Conservation (phyloP, 192 early-diverging fungal species). For the Allomyces arbusculus region DNA sequence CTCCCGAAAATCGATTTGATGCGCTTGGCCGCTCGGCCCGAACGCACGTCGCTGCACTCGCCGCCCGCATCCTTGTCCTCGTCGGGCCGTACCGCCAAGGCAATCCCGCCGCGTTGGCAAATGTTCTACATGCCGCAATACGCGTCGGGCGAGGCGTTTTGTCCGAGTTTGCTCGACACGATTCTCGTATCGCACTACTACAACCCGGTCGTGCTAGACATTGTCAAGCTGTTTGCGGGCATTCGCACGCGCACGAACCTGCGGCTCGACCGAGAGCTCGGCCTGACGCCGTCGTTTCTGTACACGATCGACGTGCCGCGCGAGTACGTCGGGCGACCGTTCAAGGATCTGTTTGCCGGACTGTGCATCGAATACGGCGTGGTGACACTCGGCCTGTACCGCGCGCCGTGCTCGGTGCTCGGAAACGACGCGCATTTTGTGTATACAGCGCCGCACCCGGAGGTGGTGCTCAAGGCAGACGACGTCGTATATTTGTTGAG, state of each 20-base stretch:
- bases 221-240: neutral
- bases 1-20: too few relatives aligned
- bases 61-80: too few relatives aligned
- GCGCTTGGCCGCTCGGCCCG: too few relatives aligned
- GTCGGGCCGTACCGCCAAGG: too few relatives aligned
- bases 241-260: neutral
- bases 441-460: neutral
- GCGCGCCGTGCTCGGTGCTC: neutral
- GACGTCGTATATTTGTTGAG: neutral
- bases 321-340: neutral
- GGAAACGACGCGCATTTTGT: neutral
- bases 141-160: neutral
- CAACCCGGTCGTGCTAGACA: neutral
- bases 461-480: neutral
- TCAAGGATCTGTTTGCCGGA: neutral
- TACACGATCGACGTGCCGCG: neutral
- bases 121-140: neutral
- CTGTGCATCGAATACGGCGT: neutral
- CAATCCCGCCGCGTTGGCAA: too few relatives aligned
- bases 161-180: neutral
- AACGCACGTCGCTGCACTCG: too few relatives aligned
- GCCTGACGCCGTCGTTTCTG: neutral
- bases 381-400: neutral
- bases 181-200: neutral
- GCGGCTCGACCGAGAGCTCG: neutral